Percentiles rank a stretch among this genome's conserved stretches.
These are phyloP conservation scores for Psophocarpus tetragonolobus DNA, from an alignment of 306 rosid genomes.

Conservation along the genomic window DNA sequence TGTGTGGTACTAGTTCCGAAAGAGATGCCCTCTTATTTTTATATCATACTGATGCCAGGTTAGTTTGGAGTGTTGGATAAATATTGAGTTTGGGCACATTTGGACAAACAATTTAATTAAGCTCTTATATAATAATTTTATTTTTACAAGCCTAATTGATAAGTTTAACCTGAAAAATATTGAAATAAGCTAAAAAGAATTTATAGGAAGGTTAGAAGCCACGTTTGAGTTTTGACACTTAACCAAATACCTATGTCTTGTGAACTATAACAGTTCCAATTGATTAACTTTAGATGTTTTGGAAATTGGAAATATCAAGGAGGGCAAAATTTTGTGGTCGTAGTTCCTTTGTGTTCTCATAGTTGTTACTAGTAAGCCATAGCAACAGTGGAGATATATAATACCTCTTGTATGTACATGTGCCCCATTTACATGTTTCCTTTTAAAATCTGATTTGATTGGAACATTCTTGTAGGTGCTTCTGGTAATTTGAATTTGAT, in stretches of 20 bases:
- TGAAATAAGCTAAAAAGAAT: neutral
- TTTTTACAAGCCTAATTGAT: neutral
- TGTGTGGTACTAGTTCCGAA: neutral
- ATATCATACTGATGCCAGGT: neutral
- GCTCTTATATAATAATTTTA: neutral
- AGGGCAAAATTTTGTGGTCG: neutral
- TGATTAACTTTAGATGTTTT: neutral
- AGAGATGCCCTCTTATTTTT: neutral
- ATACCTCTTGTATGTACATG: neutral
- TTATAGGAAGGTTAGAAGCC: neutral
- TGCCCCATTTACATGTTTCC: slow-evolving; percentile 2
- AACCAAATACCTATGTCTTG: neutral
- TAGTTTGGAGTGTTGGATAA: neutral
- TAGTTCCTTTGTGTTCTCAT: neutral
- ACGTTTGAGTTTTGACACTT: neutral
- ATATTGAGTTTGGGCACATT: neutral
- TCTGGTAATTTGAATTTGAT: slow-evolving; percentile 24
- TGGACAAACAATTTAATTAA: neutral
- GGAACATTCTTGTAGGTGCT: slow-evolving; percentile 10
- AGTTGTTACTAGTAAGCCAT: neutral
- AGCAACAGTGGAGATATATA: neutral
- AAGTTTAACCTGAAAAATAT: neutral
- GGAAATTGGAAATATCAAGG: neutral
- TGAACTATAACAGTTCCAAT: neutral
- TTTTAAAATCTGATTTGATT: slow-evolving; percentile 6